Evolutionary conservation across 192 early-diverging fungal genomes (phyloP).

Genomic region (Backusella circina): DNA sequence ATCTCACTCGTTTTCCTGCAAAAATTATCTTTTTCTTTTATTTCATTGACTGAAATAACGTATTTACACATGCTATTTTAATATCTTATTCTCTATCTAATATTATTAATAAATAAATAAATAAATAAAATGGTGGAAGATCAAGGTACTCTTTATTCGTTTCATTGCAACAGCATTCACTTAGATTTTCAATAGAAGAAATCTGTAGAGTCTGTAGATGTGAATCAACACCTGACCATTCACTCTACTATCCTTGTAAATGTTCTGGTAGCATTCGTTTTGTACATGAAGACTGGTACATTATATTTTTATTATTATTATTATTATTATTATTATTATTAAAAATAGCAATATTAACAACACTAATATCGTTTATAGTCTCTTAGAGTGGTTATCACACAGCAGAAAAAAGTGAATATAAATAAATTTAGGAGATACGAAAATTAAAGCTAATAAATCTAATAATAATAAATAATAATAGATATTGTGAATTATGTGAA

Average conservation of each 20-base stretch:
- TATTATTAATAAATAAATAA: too few species aligned
- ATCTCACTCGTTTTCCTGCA: background rate
- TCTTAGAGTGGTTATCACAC: constrained; percentile 81
- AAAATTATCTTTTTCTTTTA: background rate
- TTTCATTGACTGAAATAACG: background rate
- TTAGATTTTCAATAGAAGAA: constrained; percentile 25
- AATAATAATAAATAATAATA: constrained; percentile 10
- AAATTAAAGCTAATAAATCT: background rate
- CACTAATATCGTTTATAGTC: constrained; percentile 31
- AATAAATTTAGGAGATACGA: background rate
- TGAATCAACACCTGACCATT: constrained; percentile 73
- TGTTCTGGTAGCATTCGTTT: constrained; percentile 93
- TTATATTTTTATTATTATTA: background rate
- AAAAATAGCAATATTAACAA: too few species aligned
- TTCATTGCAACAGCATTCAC: background rate
- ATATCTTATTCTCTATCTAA: too few species aligned
- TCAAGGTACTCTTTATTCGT: background rate
- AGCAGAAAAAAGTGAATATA: constrained; percentile 65
- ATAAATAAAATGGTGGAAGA: background rate
- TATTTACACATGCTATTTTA: background rate
- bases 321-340: too few species aligned
- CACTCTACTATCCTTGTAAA: constrained; percentile 91
- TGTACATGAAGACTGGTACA: constrained; percentile 88
- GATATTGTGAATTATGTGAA: constrained; percentile 89
- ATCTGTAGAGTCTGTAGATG: constrained; percentile 83